phyloP scores from a whole-genome alignment of 2,329 filamentous ascomycete genomes.

The Fusarium zealandicum region DNA sequence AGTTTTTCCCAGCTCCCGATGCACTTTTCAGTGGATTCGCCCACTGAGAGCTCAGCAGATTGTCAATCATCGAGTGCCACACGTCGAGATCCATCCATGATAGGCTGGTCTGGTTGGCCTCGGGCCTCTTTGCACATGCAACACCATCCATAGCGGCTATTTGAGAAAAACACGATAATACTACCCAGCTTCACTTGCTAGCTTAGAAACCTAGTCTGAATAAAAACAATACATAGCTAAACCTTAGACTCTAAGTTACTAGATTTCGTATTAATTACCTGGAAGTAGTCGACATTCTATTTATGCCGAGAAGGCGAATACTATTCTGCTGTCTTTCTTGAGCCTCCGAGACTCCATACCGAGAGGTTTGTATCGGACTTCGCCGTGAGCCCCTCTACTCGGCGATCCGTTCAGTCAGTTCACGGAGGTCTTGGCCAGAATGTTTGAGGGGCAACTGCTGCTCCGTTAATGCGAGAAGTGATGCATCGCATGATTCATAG shows the following conservation, averaged over 20 bases:
- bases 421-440: slow-evolving; percentile 14
- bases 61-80: slow-evolving; percentile 13
- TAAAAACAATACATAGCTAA: no score
- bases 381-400: slow-evolving; percentile 14
- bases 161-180: no score
- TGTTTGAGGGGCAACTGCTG: slow-evolving; percentile 8
- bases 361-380: slow-evolving; percentile 24
- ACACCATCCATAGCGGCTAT: no score
- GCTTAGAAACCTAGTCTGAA: no score
- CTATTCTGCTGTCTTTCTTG: no score
- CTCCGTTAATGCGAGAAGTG: not conserved
- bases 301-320: no score
- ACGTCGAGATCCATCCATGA: slow-evolving; percentile 1
- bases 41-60: slow-evolving; percentile 23
- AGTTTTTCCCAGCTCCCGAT: slow-evolving; percentile 23
- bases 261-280: no score
- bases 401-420: not conserved
- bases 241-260: no score
- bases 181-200: no score
- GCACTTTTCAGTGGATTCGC: slow-evolving; percentile 3
- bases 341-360: not conserved
- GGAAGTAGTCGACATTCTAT: not conserved
- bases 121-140: no score
- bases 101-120: no score
- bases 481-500: slow-evolving; percentile 22